A percentile compares a stretch with the other conserved stretches of the same genome.
Conservation (phyloP, 345 rosid genomes). For the Dovyalis caffra region DNA sequence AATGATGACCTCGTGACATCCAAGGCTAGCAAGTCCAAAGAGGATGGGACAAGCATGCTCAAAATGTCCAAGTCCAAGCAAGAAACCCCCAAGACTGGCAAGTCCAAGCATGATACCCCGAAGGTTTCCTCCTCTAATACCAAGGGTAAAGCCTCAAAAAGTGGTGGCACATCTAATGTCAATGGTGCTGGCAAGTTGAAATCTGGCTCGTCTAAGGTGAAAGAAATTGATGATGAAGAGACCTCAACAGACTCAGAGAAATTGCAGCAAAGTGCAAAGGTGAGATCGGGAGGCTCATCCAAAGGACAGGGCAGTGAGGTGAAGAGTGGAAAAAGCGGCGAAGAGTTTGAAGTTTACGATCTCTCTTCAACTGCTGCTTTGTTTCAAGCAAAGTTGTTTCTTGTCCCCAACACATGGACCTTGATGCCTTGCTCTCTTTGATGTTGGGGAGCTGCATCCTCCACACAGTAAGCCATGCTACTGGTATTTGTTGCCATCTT, state of each 20-base stretch:
- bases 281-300: constrained; percentile 38
- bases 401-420: neutral
- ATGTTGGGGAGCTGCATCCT: constrained; percentile 2
- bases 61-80: constrained; percentile 27
- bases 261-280: constrained; percentile 38
- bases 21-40: constrained; percentile 39
- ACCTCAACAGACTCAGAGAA: constrained; percentile 47
- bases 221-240: constrained; percentile 45
- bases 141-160: constrained; percentile 41
- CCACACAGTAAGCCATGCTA: constrained; percentile 19
- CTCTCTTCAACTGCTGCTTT: neutral
- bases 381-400: constrained; percentile 3
- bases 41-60: constrained; percentile 18
- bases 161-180: constrained; percentile 39
- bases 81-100: constrained; percentile 36
- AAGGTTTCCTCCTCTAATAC: constrained; percentile 34
- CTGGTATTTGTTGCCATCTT: constrained; percentile 9
- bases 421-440: neutral
- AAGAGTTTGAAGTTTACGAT: constrained; percentile 29
- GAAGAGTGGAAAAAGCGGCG: constrained; percentile 60
- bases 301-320: constrained; percentile 51
- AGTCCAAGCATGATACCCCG: constrained; percentile 45
- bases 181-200: constrained; percentile 48
- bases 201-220: constrained; percentile 47
- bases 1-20: constrained; percentile 27